These are phyloP conservation scores for Eutrema yunnanense DNA, from an alignment of 345 rosid genomes.

Conservation along the genomic window DNA sequence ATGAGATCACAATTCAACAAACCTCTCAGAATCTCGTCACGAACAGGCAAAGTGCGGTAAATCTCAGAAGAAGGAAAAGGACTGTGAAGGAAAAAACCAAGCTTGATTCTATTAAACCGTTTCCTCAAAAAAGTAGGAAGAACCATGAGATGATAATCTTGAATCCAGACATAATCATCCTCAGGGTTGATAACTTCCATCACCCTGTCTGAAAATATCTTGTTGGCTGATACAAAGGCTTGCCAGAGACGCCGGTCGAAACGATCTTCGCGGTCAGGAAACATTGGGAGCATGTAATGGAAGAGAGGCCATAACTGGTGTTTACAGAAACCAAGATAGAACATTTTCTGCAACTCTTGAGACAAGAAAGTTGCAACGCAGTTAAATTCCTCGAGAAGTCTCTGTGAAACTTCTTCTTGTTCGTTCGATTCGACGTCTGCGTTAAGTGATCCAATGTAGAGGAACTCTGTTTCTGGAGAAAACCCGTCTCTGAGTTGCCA, in stretches of 20 bases:
- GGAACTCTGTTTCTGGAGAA: conserved; percentile 28
- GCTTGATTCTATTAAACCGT: conserved; percentile 32
- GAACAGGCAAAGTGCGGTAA: conserved; percentile 35
- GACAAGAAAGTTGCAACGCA: conserved; percentile 40
- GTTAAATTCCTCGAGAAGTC: conserved; percentile 31
- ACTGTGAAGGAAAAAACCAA: conserved; percentile 39
- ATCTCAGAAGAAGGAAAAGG: conserved; percentile 44
- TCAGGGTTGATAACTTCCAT: conserved; percentile 39
- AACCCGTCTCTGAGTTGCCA: conserved; percentile 39
- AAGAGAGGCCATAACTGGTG: conserved; percentile 39
- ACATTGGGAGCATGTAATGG: conserved; percentile 40
- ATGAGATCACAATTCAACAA: conserved; percentile 40
- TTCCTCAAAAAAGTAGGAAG: conserved; percentile 41
- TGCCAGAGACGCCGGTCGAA: conserved; percentile 32
- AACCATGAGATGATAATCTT: conserved; percentile 44
- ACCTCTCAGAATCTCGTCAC: conserved; percentile 35
- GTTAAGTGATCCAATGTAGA: conserved; percentile 38
- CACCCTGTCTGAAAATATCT: conserved; percentile 35
- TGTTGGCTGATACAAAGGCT: conserved; percentile 40
- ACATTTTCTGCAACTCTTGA: conserved; percentile 28
- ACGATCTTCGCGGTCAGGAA: conserved; percentile 35
- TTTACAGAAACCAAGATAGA: conserved; percentile 40
- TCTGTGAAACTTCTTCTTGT: conserved; percentile 37
- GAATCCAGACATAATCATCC: conserved; percentile 39
- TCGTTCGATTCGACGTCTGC: conserved; percentile 18